Base-by-base conservation (phyloP, 352 stramenopile genomes). In the Aphanomyces cochlioides region DNA sequence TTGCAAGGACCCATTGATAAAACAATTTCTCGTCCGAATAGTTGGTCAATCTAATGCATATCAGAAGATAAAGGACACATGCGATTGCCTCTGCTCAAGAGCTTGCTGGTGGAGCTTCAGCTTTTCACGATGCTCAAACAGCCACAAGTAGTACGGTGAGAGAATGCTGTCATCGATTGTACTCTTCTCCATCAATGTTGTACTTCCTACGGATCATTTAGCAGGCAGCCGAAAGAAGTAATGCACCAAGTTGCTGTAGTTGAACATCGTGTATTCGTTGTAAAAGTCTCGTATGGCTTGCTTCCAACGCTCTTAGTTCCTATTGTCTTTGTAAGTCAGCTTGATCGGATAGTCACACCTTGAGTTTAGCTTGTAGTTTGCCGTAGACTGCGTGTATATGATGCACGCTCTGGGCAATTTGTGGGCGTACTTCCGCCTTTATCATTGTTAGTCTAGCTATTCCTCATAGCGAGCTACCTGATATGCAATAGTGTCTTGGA, bases 1-100 rank as follows among this genome's bases (percentile, higher is more conserved):
- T 40, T 13, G 59, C 39, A 17, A 54, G 13, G 7, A 50, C 38
- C 59, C 59, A 67, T 34, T 67, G 59, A 34, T 67, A 67, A 56
- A 56, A 67, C 7, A 39, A 45, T 45, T 54, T 56, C 56, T 67
- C 59, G 17, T 67, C 41, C 7, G 59, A 41, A 28, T 56, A 67
- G 37, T 67, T 67, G 38, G 41, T 7, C 17, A 67, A 36, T n/a
- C 59, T 67, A 53, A 67, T 37, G 13, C 1, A 36, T 13, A 17
- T 58, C 7, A 12, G 36, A 12, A 58, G 19, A 58, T 58, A 3
- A 1, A 12, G 50, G 8, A 50, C 43, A 50, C 15, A 58, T 58
- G 15, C 1, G 37, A 19, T 43, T 6, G 56, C 59, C 59, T 37
- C 19, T 56, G 21, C 10, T 67, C 59, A 12, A 67, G 59, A n/a